Evolutionary conservation across 306 rosid species (phyloP), one percentile per base, ranked within the genome.

Genomic region (Rosa chinensis): DNA sequence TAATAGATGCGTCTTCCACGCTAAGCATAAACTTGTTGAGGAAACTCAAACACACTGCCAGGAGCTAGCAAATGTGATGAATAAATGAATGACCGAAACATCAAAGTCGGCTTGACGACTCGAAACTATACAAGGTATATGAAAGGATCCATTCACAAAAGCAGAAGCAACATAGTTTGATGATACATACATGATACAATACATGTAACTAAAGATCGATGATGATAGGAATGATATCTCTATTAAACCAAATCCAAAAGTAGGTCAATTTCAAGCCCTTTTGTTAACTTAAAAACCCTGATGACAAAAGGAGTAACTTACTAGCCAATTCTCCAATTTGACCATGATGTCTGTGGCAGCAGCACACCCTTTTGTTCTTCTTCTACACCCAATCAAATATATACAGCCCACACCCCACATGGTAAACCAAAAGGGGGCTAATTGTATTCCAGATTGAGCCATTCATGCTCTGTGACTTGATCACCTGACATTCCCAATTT

Each of bases 301-400:
- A 80, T 82, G 80, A 64, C 56, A 72, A 84, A 52, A 47, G 80
- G 77, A 70, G 80, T 84, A 82, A 61, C 79, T 80, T 63, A 77
- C 81, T 80, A 83, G 72, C 84, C 77, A 72, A 82, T 76, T 81
- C 84, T 56, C 70, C 82, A 70, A 73, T 56, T 77, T 66, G 76
- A 78, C 76, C 70, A 40, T 58, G 79, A 75, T 42, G 71, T 75
- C 52, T 12, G 39, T 11, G 44, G 70, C 70, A 40, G 87, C 77
- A 66, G 61, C 80, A 83, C 81, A 85, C 85, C 71, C 1, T 8
- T 77, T 82, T 70, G 81, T 76, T 64, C 73, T 49, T 5, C 23
- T 50, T 71, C 82, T 86, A 82, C 87, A 75, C 75, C 88, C 91
- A 88, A 89, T 89, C 82, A 67, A 71, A 80, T 92, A 90, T 90